Percentiles rank a stretch among this genome's conserved stretches.
These are phyloP conservation scores for Microsporum audouinii DNA, from an alignment of 2,329 filamentous ascomycete species.

Conservation along the genomic window DNA sequence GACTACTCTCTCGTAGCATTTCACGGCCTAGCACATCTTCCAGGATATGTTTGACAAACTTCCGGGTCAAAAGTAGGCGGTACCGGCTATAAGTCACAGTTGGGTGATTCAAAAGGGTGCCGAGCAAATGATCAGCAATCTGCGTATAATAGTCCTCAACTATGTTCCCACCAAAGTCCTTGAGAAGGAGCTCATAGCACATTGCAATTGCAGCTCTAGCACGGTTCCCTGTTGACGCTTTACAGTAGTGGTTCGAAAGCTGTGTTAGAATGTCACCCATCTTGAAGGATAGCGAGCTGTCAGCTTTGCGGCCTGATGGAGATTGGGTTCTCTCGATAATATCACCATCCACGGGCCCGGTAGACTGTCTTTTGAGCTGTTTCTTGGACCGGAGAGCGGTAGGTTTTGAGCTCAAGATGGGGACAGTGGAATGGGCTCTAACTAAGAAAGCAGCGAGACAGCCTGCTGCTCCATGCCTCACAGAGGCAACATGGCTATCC, in stretches of 20 bases:
- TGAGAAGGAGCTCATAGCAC: constrained; percentile 74
- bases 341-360: constrained; percentile 49
- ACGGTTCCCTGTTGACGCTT: constrained; percentile 65
- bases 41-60: constrained; percentile 71
- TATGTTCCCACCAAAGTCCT: constrained; percentile 65
- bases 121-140: constrained; percentile 69
- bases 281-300: constrained; percentile 59
- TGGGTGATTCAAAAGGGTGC: constrained; percentile 65
- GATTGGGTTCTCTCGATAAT: constrained; percentile 59
- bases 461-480: constrained; percentile 75
- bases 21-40: constrained; percentile 71
- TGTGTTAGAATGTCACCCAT: constrained; percentile 67
- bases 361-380: constrained; percentile 50
- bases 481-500: constrained; percentile 62
- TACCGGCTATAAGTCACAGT: constrained; percentile 77
- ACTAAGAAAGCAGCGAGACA: constrained; percentile 75
- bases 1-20: constrained; percentile 80
- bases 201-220: constrained; percentile 72
- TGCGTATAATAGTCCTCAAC: constrained; percentile 71
- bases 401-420: constrained; percentile 41
- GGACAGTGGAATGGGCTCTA: constrained; percentile 61
- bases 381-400: constrained; percentile 62
- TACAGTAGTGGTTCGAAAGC: constrained; percentile 69
- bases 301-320: constrained; percentile 41
- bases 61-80: constrained; percentile 70